Conservation (phyloP, 441 rosid genomes). For the Pelargonium australe region DNA sequence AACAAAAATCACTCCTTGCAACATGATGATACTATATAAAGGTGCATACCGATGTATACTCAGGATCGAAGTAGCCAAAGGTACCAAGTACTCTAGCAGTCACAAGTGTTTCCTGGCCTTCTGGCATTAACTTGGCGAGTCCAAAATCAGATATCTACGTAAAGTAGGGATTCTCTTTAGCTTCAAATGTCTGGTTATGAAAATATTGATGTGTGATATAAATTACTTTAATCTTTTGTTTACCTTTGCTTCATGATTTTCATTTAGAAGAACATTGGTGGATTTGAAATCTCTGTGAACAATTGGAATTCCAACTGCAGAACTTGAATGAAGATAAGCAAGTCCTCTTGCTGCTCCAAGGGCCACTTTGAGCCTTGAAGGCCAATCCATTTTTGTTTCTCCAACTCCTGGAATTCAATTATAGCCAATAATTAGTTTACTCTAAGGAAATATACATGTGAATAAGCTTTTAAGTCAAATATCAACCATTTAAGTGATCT, state of each 20-base stretch:
- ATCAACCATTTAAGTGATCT: conserved; percentile 81
- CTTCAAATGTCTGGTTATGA: background rate
- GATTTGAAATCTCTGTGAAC: conserved; percentile 92
- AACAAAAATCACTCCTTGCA: background rate
- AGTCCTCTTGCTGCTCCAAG: conserved; percentile 85
- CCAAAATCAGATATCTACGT: conserved; percentile 88
- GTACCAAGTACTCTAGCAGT: conserved; percentile 94
- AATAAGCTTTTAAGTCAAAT: conserved; percentile 14
- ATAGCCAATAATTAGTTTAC: conserved; percentile 14
- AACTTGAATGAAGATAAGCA: conserved; percentile 79
- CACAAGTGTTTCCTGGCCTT: conserved; percentile 64
- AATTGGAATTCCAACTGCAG: conserved; percentile 78
- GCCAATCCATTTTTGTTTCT: conserved; percentile 79
- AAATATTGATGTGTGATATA: background rate
- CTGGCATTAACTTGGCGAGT: conserved; percentile 93
- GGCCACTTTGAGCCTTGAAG: conserved; percentile 68
- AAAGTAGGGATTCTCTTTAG: conserved; percentile 10
- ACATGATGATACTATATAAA: background rate
- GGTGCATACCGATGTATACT: conserved; percentile 68
- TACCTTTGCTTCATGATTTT: conserved; percentile 81
- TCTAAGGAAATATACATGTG: conserved; percentile 1
- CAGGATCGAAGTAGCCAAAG: conserved; percentile 93
- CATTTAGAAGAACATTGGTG: conserved; percentile 68
- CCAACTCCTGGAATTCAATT: conserved; percentile 47
- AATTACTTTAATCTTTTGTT: background rate